A percentile compares a stretch with the other conserved stretches of the same genome.
phyloP scores from a whole-genome alignment of 2,329 filamentous ascomycete genomes.

The Tolypocladium pustulatum region DNA sequence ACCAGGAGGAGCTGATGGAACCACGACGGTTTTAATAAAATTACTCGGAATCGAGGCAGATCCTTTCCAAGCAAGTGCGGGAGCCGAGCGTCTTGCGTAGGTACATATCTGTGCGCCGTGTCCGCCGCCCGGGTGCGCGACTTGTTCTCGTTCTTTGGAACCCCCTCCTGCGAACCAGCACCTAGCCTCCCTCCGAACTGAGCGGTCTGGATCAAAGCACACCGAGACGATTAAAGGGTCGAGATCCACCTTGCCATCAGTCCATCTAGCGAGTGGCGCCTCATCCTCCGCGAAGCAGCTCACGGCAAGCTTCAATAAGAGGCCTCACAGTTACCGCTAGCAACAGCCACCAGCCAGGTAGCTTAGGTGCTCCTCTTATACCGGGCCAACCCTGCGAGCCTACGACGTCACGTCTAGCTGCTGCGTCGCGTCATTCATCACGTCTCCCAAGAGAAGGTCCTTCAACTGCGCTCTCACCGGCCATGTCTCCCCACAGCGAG shows the following conservation, averaged over 20 bases:
- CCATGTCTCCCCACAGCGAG: conserved; percentile 26
- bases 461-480: neutral
- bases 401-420: neutral
- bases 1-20: neutral
- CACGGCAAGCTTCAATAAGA: neutral
- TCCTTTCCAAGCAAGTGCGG: neutral
- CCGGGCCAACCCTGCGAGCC: neutral
- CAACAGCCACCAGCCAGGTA: neutral
- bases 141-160: neutral
- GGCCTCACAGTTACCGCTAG: neutral
- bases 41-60: neutral
- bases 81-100: neutral
- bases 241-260: neutral
- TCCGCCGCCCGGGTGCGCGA: neutral
- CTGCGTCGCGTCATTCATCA: neutral
- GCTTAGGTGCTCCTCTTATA: neutral
- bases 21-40: neutral
- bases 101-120: neutral
- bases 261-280: neutral
- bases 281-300: neutral
- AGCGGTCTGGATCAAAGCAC: neutral
- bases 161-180: neutral
- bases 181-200: neutral
- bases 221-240: neutral
- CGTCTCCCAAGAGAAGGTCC: neutral